Percentiles rank a stretch among this genome's conserved stretches.
These are phyloP conservation scores for Tetrahymena elliotti DNA, from an alignment of 73 alveolate genomes.

Conservation along the genomic window DNA sequence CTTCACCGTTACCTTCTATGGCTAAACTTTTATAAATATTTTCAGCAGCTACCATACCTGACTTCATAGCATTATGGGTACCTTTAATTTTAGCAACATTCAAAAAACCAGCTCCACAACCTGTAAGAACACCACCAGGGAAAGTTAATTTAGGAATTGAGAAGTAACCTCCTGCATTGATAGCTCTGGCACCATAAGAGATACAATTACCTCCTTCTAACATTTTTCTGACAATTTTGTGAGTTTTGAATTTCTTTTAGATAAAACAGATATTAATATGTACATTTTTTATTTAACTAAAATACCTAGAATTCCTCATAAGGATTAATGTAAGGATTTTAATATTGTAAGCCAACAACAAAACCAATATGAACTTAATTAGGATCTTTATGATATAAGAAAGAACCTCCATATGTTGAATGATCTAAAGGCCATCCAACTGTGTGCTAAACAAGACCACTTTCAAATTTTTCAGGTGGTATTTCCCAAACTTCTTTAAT, in stretches of 20 bases:
- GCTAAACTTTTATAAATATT: conserved; percentile 39
- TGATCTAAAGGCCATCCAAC: conserved; percentile 89
- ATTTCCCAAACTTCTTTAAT: conserved; percentile 89
- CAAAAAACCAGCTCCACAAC: conserved; percentile 92
- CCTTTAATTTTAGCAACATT: conserved; percentile 93
- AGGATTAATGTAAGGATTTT: conserved; percentile 85
- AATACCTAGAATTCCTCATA: conserved; percentile 51
- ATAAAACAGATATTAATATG: neutral
- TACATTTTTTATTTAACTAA: neutral
- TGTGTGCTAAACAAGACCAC: conserved; percentile 85
- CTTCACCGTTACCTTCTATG: conserved; percentile 36
- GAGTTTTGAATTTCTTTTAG: conserved; percentile 64
- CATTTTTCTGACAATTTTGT: conserved; percentile 50
- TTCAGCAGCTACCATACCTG: conserved; percentile 90
- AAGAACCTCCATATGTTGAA: conserved; percentile 85
- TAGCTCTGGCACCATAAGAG: conserved; percentile 89
- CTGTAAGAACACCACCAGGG: conserved; percentile 94
- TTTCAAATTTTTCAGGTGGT: conserved; percentile 24
- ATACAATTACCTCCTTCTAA: conserved; percentile 79
- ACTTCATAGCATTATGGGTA: conserved; percentile 82
- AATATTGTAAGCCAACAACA: conserved; percentile 89
- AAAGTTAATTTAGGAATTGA: conserved; percentile 88
- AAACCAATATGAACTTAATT: conserved; percentile 66
- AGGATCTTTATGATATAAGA: conserved; percentile 70
- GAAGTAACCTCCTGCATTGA: conserved; percentile 87